Evolutionary conservation across 768 basidiomycete species (phyloP), one percentile per base, ranked within the genome.

Genomic region (Tricholoma sp.): DNA sequence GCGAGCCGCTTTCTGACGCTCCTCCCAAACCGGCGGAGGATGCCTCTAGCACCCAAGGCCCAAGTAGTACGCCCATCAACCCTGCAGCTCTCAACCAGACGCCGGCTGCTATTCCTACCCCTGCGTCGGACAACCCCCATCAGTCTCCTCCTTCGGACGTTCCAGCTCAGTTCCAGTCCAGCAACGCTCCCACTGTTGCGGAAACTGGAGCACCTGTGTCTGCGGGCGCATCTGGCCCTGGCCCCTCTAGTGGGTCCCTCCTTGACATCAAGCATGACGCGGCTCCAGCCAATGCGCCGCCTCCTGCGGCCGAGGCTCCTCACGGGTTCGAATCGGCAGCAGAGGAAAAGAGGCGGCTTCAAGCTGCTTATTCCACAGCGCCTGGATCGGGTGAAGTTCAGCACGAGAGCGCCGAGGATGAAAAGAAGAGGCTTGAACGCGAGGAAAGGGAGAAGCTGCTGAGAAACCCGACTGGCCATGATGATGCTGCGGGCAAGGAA

Each of bases 191-290:
- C 4, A 89, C 87, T 3, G 77, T 91, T 6, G 86, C 89, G 9
- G 89, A 90, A 66, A 89, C 89, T 0, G 88, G 86, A 11, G 71
- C 88, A n/a, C 88, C 87, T 15, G 72, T 88, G n/a, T 69, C 77
- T 15, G 83, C 84, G 3, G 80, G 84, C 15, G 71, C 75, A 3
- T 69, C 64, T 0, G 88, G 86, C 7, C 84, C 86, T 41, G 86
- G 87, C 3, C 85, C 86, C 5, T 77, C 81, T 2, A 82, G 80
- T 58, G 88, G 86, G 5, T 85, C 85, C 2, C 71, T 89, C 54
- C 77, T 69, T 59, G 78, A 85, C 56, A 73, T 83, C 61, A 77
- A 71, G 52, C 68, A 61, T 24, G 63, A 9, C 47, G 44, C 47
- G 33, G 17, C 37, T 37, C 71, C 67, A 24, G 63, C 57, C 6